phyloP scores from a whole-genome alignment of 1,139 yeast species.

The Saccharomyces hybrid region DNA sequence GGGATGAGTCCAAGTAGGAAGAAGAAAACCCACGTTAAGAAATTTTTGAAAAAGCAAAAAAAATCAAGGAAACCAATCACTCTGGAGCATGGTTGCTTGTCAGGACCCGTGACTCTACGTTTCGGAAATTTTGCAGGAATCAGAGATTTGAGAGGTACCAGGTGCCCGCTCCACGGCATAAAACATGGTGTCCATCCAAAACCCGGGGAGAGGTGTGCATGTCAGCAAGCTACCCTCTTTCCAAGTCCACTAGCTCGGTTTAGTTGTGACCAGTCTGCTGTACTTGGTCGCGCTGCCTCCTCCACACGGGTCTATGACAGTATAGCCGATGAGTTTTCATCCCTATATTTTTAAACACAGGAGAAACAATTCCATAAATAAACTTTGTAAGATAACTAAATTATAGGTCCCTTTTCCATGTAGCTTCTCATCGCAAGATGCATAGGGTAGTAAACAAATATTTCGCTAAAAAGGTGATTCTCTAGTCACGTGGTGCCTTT shows the following conservation, averaged over 20 bases:
- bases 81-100: neutral
- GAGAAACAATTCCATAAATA: neutral
- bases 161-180: constrained; percentile 18
- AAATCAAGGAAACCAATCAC: constrained; percentile 2
- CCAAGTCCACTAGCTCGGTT: constrained; percentile 18
- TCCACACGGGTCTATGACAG: neutral
- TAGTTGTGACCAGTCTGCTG: neutral
- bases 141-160: constrained; percentile 15
- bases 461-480: neutral
- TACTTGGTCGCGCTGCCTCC: neutral
- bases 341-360: neutral
- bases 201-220: constrained; percentile 13
- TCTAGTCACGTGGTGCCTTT: neutral
- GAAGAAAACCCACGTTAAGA: constrained; percentile 3
- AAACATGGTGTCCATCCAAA: constrained; percentile 13
- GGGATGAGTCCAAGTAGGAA: neutral
- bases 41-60: neutral
- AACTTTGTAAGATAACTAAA: neutral
- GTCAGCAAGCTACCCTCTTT: constrained; percentile 12
- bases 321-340: neutral
- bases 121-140: constrained; percentile 17
- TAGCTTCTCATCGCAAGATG: neutral
- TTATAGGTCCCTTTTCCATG: neutral
- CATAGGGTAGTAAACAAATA: neutral
- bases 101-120: constrained; percentile 11